phyloP scores from a whole-genome alignment of 306 rosid species.

The Quercus glauca region DNA sequence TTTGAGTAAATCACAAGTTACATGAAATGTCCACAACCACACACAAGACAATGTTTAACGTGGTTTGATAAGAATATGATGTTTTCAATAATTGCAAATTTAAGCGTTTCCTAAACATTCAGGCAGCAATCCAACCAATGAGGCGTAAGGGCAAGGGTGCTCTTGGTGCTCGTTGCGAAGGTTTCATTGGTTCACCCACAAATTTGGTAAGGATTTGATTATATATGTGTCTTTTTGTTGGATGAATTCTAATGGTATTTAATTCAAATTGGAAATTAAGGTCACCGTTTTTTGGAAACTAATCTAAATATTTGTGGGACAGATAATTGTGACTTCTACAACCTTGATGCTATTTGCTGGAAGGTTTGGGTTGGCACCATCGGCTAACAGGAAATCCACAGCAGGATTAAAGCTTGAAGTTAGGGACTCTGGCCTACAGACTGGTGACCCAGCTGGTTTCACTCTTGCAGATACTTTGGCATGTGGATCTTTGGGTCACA shows the following conservation, averaged over 20 bases:
- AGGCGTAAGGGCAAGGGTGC: conserved; percentile 77
- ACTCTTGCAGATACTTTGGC: conserved; percentile 99
- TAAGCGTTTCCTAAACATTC: not conserved
- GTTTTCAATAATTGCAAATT: not conserved
- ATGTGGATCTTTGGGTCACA: conserved; percentile 81
- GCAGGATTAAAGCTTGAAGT: conserved; percentile 84
- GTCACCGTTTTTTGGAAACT: too few species aligned
- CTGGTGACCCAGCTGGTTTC: conserved; percentile 97
- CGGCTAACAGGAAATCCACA: conserved; percentile 91
- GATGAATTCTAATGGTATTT: not conserved
- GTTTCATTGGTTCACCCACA: conserved; percentile 83
- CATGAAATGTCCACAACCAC: too few species aligned
- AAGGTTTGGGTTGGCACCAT: conserved; percentile 92
- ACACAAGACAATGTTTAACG: too few species aligned
- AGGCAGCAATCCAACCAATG: conserved; percentile 68
- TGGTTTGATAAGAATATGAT: too few species aligned
- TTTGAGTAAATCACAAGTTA: too few species aligned
- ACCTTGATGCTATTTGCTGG: conserved; percentile 94
- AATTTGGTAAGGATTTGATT: conserved; percentile 53
- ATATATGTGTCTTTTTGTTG: not conserved
- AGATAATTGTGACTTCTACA: conserved; percentile 85
- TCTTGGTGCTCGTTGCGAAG: conserved; percentile 72
- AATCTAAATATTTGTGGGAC: not conserved
- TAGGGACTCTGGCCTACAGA: conserved; percentile 94
- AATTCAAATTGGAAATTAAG: too few species aligned